Evolutionary conservation across 805 yeast species (phyloP).

Genomic region (Yarrowia osloensis): DNA sequence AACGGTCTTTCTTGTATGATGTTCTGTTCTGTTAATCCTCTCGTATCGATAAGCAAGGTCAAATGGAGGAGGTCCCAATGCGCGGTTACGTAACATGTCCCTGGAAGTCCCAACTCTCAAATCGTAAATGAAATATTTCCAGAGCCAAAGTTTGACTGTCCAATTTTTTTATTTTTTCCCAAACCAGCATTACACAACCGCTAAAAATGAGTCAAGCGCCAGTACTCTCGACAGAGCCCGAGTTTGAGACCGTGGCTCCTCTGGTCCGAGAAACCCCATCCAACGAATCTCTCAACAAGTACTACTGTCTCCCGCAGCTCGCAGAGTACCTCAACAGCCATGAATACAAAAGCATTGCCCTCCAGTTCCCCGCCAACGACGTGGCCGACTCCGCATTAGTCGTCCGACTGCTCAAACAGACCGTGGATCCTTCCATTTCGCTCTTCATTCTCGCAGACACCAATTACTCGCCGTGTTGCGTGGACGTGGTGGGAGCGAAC

Average conservation of each 20-base stretch:
- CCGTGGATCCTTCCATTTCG: slow-evolving; percentile 10
- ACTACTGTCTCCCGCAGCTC: slow-evolving; percentile 19
- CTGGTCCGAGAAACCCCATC: background rate
- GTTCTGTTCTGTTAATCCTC: background rate
- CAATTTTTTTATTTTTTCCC: background rate
- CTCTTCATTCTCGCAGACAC: slow-evolving; percentile 93
- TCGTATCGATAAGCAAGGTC: background rate
- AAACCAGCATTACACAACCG: background rate
- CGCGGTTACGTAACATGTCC: background rate
- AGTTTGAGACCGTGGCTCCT: slow-evolving; percentile 16
- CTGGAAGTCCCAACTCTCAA: background rate
- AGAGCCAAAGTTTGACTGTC: background rate
- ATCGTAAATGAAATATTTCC: background rate
- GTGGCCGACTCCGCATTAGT: slow-evolving; percentile 78
- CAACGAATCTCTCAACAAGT: background rate
- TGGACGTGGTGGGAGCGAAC: slow-evolving; percentile 95
- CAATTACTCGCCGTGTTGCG: slow-evolving; percentile 91
- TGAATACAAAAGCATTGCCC: slow-evolving; percentile 58
- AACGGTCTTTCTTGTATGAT: background rate
- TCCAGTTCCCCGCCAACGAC: slow-evolving; percentile 86
- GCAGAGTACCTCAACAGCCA: slow-evolving; percentile 32
- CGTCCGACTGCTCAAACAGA: slow-evolving; percentile 40
- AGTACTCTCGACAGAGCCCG: slow-evolving; percentile 7
- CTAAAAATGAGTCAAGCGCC: slow-evolving; percentile 26
- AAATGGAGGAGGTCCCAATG: background rate